Evolutionary conservation across 164 flowering plant genomes (phyloP).

Genomic region (Cinnamomum chago): DNA sequence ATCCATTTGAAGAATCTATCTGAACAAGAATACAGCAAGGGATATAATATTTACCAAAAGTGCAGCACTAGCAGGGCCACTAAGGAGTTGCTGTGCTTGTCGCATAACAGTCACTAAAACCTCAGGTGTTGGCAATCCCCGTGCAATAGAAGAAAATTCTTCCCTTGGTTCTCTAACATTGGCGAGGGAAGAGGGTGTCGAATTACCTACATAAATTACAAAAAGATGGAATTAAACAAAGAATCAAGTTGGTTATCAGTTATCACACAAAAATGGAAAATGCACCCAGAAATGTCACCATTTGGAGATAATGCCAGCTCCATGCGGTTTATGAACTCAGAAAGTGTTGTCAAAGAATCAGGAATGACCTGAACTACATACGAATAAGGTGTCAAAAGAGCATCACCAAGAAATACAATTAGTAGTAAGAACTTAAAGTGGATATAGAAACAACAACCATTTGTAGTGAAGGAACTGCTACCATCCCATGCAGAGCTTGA

Average conservation of each 20-base stretch:
- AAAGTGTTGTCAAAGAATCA: conserved; percentile 71
- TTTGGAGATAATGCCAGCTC: conserved; percentile 51
- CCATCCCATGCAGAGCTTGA: conserved; percentile 38
- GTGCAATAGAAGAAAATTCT: conserved; percentile 42
- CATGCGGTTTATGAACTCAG: conserved; percentile 79
- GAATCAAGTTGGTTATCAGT: neutral
- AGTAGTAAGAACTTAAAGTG: neutral
- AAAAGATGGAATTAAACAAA: neutral
- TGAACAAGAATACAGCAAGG: too few species aligned
- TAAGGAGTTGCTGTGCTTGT: conserved; percentile 63
- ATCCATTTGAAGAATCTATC: too few species aligned
- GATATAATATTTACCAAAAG: conserved; percentile 34
- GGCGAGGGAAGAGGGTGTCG: conserved; percentile 30
- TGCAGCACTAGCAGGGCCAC: conserved; percentile 45
- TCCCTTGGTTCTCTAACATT: conserved; percentile 22
- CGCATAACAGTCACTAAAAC: conserved; percentile 56
- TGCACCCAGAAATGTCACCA: conserved; percentile 38
- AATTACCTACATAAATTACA: conserved; percentile 37
- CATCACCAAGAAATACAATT: neutral
- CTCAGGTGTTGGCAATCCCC: conserved; percentile 71
- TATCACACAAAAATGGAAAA: neutral
- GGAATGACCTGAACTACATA: conserved; percentile 70
- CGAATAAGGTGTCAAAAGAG: conserved; percentile 2
- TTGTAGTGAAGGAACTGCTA: conserved; percentile 57
- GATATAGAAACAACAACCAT: conserved; percentile 34